Conservation (phyloP, 1,284 basidiomycete species). For the Porodaedalea pini region DNA sequence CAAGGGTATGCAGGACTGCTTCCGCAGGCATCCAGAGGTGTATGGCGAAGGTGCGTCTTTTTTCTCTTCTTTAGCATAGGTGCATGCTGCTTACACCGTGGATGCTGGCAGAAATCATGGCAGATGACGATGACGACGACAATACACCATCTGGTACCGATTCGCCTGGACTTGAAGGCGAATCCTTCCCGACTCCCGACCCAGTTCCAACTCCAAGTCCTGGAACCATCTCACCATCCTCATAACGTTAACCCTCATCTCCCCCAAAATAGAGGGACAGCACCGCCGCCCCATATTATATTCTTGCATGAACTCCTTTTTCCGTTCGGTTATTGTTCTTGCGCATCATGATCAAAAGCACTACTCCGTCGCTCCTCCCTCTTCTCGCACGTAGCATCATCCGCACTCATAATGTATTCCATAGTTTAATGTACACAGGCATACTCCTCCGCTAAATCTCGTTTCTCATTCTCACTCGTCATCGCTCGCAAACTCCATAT, state of each 20-base stretch:
- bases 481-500: constrained; percentile 16
- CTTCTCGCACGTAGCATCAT: neutral
- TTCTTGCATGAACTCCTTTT: neutral
- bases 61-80: constrained; percentile 7
- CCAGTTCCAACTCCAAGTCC: neutral
- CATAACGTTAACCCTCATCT: neutral
- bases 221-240: neutral
- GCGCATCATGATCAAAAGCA: constrained; percentile 2
- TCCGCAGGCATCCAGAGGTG: constrained; percentile 91
- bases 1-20: constrained; percentile 97
- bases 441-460: neutral
- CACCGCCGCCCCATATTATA: neutral
- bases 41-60: constrained; percentile 81
- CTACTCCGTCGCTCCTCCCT: neutral
- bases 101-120: constrained; percentile 49
- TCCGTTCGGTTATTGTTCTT: neutral
- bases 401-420: neutral
- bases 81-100: constrained; percentile 12
- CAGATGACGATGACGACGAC: constrained; percentile 50
- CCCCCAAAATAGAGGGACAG: neutral
- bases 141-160: constrained; percentile 10
- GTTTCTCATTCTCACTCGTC: constrained; percentile 2
- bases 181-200: neutral
- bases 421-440: neutral
- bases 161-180: neutral